Evolutionary conservation across 257 asterid species (phyloP).

Genomic region (Datura wrightii): DNA sequence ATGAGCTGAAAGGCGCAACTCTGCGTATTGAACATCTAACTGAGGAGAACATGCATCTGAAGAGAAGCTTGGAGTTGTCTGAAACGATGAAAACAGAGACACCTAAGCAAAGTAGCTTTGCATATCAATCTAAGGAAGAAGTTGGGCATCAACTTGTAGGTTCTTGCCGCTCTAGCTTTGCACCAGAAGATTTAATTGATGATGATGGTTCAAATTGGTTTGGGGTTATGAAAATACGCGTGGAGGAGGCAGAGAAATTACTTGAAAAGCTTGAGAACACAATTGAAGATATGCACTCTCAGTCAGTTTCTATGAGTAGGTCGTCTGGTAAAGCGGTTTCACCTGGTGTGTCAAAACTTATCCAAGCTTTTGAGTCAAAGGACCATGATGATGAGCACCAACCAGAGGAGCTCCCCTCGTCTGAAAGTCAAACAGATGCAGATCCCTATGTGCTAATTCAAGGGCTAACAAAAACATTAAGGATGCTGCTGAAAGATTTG

Average conservation of each 20-base stretch:
- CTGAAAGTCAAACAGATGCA: slow-evolving; percentile 49
- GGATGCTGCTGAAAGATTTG: slow-evolving; percentile 56
- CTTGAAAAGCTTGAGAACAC: slow-evolving; percentile 76
- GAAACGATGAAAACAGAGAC: slow-evolving; percentile 49
- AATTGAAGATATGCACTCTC: slow-evolving; percentile 60
- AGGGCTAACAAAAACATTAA: slow-evolving; percentile 48
- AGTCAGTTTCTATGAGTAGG: slow-evolving; percentile 54
- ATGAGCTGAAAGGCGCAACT: slow-evolving; percentile 63
- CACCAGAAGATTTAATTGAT: slow-evolving; percentile 9
- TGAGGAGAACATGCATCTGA: slow-evolving; percentile 62
- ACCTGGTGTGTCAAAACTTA: slow-evolving; percentile 80
- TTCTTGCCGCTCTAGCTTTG: slow-evolving; percentile 18
- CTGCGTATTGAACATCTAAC: slow-evolving; percentile 52
- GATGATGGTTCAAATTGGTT: slow-evolving; percentile 44
- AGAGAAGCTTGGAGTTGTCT: slow-evolving; percentile 57
- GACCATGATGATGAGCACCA: slow-evolving; percentile 59
- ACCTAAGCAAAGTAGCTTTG: slow-evolving; percentile 40
- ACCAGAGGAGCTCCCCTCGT: slow-evolving; percentile 44
- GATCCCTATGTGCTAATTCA: slow-evolving; percentile 56
- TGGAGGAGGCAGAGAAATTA: slow-evolving; percentile 58
- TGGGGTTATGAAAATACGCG: slow-evolving; percentile 54
- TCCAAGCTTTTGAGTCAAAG: slow-evolving; percentile 86
- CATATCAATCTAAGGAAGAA: slow-evolving; percentile 48
- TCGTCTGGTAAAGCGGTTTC: slow-evolving; percentile 55
- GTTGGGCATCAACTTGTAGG: slow-evolving; percentile 40